A percentile compares a stretch with the other conserved stretches of the same genome.
Conservation (phyloP, 257 asterid genomes). For the Nicotiana sylvestris region DNA sequence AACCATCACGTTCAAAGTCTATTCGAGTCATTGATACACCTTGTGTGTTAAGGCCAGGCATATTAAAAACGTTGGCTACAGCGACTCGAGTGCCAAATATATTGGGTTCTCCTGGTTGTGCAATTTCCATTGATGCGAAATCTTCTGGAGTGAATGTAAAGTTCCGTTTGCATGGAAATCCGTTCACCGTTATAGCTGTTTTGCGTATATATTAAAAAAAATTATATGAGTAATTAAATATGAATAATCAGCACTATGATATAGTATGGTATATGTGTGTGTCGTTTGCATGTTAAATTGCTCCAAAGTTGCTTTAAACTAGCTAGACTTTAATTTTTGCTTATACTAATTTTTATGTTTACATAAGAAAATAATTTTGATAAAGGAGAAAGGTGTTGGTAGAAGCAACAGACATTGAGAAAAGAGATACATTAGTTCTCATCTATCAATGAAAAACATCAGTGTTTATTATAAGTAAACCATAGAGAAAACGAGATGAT, state of each 20-base stretch:
- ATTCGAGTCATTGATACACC: background rate
- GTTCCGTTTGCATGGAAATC: slow-evolving; percentile 10
- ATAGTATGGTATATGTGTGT: no score
- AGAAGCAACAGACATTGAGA: background rate
- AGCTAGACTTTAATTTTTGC: background rate
- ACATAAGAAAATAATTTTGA: background rate
- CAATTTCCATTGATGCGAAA: background rate
- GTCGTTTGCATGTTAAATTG: no score
- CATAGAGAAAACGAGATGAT: background rate
- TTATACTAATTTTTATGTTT: no score
- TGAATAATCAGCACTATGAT: no score
- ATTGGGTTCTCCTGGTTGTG: background rate
- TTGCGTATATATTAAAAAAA: no score
- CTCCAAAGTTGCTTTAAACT: background rate
- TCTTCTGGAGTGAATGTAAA: background rate
- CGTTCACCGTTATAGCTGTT: slow-evolving; percentile 2
- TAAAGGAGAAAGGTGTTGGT: background rate
- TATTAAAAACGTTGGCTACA: background rate
- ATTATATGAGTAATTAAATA: no score
- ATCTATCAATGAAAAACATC: no score
- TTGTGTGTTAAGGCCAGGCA: slow-evolving; percentile 9
- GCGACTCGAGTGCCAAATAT: background rate
- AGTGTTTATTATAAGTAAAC: background rate
- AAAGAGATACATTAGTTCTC: background rate
- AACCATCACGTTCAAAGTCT: background rate